Base-by-base conservation (phyloP, 1,284 basidiomycete genomes). In the Naganishia sp. region DNA sequence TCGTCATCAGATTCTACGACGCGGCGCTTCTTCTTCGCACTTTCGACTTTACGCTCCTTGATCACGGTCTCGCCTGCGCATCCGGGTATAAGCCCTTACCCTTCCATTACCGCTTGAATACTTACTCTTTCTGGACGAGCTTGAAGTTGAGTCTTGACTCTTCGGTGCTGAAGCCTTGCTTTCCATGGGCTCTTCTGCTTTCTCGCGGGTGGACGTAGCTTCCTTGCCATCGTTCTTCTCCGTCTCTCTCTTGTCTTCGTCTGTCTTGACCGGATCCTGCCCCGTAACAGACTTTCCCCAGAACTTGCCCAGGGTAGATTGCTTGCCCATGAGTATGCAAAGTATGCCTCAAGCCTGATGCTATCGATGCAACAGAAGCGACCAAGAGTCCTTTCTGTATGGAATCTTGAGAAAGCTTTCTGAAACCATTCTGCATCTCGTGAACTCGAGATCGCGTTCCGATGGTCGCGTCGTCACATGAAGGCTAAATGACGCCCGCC, bases 1-100 rank as follows among this genome's bases (percentile, higher is more conserved):
- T 88, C 88, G 33, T 88, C 86, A 66, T 90, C 88, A 0, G 88
- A 89, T 49, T 86, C 82, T 5, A 88, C 73, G 44, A 89, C 80
- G 55, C 85, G 83, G 68, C 87, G 81, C 74, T 84, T 86, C 79
- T 89, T 88, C 7, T 76, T 66, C 2, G 65, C 42, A 16, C n/a
- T 42, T 43, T 55, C 48, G 52, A 23, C 43, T 43, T 65, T 54
- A 28, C 31, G 31, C 56, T 67, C 42, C 28, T 64, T 44, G 39
- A n/a, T 46, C 21, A 44, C 18, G 23, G 10, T 42, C 16, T 61
- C 43, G 18, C 36, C 57, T 15, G 36, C 6, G 21, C 11, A 49
- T 49, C 48, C n/a, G 33, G 31, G 18, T 18, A 48, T 33, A 49
- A 49, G 15, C 13, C 18, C 4, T 6, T 6, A 46, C 23, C 25